Base-by-base conservation (phyloP, 176 grass and related monocot genomes). In the Echinochloa phyllopogon region DNA sequence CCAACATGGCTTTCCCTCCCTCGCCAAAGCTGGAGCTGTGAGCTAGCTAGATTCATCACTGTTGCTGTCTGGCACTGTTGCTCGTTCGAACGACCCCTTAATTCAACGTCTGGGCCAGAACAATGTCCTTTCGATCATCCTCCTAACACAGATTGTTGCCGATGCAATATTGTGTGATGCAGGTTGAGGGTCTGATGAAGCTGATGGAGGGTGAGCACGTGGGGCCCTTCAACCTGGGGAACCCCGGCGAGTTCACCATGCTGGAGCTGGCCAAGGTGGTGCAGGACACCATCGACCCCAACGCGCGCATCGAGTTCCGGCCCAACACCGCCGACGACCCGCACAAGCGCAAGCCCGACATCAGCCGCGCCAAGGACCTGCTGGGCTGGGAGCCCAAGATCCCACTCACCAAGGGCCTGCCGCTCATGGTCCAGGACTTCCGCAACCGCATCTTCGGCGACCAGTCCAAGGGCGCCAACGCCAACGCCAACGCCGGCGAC, bases 311-410 rank as follows among this genome's bases (percentile, higher is more conserved):
- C 52, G 94, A 92, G 87, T 97, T 94, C 89, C 56, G 89, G 43
- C 71, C 76, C 0, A 97, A 97, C 94, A 97, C 94, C 39, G 87
- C 87, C 60, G 94, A 97, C 55, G 94, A 97, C 80, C 94, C 94
- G 55, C 94, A 97, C 94, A 97, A 92, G 87, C 90, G 94, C 79
- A 97, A 94, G 83, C 94, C 94, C 0, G 94, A 97, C 85, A 94
- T 97, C 85, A 76, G 79, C 63, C 85, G 83, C 47, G 94, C 94
- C 62, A 97, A 92, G 90, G 89, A 94, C 43, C 82, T 90, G 53
- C 91, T 97, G 0, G 91, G 89, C 0, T 97, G 94, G 94, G 91
- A 97, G 84, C 94, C 94, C 84, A 94, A 90, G 82, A 45, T 97
- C 47, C 23, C 94, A 0, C 89, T 97, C 52, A 39, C 38, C 6